Base-by-base conservation (phyloP, 768 basidiomycete species). In the Jaapia argillacea region DNA sequence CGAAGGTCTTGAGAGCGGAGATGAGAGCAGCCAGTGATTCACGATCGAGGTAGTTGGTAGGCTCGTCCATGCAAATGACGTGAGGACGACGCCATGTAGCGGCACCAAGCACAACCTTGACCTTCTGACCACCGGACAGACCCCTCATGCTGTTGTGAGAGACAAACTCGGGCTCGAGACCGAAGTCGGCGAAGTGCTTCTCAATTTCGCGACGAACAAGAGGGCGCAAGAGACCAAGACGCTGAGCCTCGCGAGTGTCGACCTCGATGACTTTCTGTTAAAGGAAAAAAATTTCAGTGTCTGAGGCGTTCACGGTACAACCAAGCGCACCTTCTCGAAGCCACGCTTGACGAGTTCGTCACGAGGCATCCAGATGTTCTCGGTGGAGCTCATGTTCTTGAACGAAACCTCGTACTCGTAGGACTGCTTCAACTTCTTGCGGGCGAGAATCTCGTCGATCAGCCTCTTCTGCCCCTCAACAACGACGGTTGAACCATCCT, bases 121-220 rank as follows among this genome's bases (percentile, higher is more conserved):
- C 93, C 71, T 97, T 97, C 70, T 97, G 93, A 63, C 93, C 93
- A 66, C 93, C 93, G 51, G 92, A 94, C 37, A 96, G 81, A 78
- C 93, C 93, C 48, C 93, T 79, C 96, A 98, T 99, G 54, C 85
- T 85, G 79, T 98, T 99, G 77, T 99, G 96, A 21, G 89, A 89
- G 52, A 94, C 91, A 65, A 99, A 98, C 72, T 98, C 96, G 50
- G 96, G 73, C 71, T 99, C 96, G 56, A 99, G 88, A 70, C 96
- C 92, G 58, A 98, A 97, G 74, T 98, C 94, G 48, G 87, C 89
- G 54, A 98, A 94, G 77, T 97, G 93, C 73, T 93, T 93, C 79
- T 97, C 93, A 50, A 97, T 96, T 70, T 97, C 93, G 52, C 88
- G 81, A 69, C 96, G 91, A 60, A 99, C 96, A 49, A 99, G 87